Base-by-base conservation (phyloP, 1,139 yeast genomes). In the Lizanozyma gosingica region DNA sequence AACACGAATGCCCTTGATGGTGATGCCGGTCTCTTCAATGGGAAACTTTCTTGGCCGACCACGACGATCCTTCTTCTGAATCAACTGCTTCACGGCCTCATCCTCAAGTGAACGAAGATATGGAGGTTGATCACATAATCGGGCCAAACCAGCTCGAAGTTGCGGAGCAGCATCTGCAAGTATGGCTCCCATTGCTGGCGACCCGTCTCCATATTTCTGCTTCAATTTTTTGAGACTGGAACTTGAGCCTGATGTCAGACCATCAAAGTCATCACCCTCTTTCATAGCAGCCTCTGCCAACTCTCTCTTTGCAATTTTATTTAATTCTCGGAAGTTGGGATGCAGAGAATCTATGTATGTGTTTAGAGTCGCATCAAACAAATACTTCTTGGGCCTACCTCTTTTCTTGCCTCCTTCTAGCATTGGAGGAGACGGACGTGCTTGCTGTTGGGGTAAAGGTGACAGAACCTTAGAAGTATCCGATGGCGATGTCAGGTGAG, bases 11-110 rank as follows among this genome's bases (percentile, higher is more conserved):
- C 76, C 75, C 48, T 64, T 67, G 37, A 70, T 71, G 11, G 74
- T 69, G 4, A 68, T 54, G 3, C 76, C 76, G n/a, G 73, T 67
- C 45, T 69, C 69, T 43, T 69, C 76, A 11, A 68, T 56, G 1
- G 77, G 74, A 45, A 71, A 70, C 48, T 73, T 73, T 46, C 78
- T 58, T 3, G 79, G 79, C 47, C 79, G 57, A 14, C 79, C 79
- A 41, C 76, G 53, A 43, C 60, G 61, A 45, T 70, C 76, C 44
- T 70, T 70, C 53, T 60, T 67, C 43, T 59, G 58, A 34, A 70
- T 53, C 37, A 70, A 56, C 41, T 63, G 60, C 44, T 63, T 22
- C 29, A 22, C 29, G 11, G 29, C 29, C 6, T 22, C 29, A 22
- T 22, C 29, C 38, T 60, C 63, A 39, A 65, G 57, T 16, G 56